phyloP scores from a whole-genome alignment of 2,329 filamentous ascomycete species.

The Talaromyces sp. region DNA sequence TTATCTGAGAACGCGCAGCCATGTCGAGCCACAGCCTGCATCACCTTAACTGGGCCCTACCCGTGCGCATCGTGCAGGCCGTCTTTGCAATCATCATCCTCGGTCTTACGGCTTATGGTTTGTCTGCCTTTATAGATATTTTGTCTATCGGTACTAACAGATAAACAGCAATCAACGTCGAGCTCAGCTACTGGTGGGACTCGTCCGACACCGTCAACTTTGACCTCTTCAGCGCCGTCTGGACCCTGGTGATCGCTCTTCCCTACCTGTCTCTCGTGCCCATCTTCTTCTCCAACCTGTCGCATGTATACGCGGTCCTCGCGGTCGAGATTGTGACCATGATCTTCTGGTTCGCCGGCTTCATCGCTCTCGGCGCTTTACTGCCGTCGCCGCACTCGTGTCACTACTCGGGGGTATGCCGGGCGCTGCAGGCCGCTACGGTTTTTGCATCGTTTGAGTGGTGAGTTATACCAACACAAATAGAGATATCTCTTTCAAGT shows the following conservation, averaged over 20 bases:
- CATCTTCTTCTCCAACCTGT: conserved; percentile 54
- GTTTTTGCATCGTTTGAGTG: conserved; percentile 47
- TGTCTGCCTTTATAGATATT: background rate
- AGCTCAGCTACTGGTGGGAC: conserved; percentile 34
- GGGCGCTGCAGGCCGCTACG: conserved; percentile 50
- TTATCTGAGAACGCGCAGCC: background rate
- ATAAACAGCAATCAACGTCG: conserved; percentile 52
- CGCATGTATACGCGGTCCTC: conserved; percentile 62
- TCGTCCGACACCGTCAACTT: conserved; percentile 63
- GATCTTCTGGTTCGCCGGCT: conserved; percentile 86
- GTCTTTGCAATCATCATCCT: conserved; percentile 70
- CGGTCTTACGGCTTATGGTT: conserved; percentile 68
- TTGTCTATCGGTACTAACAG: background rate
- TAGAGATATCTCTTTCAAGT: background rate
- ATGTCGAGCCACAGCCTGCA: conserved; percentile 9
- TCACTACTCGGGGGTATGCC: conserved; percentile 51
- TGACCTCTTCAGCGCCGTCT: conserved; percentile 72
- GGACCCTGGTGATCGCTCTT: conserved; percentile 65
- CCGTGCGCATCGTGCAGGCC: conserved; percentile 62
- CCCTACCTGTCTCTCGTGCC: conserved; percentile 66
- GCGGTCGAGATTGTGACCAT: conserved; percentile 66
- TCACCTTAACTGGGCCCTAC: conserved; percentile 20
- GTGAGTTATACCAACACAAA: conserved; percentile 23
- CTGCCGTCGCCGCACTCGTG: conserved; percentile 29
- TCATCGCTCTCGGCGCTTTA: conserved; percentile 68